Evolutionary conservation across 2,329 filamentous ascomycete genomes (phyloP), one percentile per base, ranked within the genome.

Genomic region (Diaporthe helianthi): DNA sequence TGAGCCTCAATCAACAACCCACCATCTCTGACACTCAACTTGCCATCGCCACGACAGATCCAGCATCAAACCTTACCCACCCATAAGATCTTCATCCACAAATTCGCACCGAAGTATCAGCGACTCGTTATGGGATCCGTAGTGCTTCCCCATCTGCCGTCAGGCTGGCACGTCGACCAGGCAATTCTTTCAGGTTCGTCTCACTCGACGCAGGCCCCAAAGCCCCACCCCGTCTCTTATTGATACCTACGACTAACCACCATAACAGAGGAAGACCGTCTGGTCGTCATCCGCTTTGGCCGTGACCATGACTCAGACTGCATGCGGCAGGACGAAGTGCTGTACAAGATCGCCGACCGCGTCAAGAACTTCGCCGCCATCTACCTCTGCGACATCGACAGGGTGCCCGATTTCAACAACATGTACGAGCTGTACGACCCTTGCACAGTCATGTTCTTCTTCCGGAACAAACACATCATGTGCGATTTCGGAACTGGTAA

Each of bases 381-480:
- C 79, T 98, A 98, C 82, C 87, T 97, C 65, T 98, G 94, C 86
- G 94, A 98, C 79, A 90, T 97, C 76, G 93, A 97, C 78, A 63
- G 47, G 58, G 58, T 97, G 6, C 92, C 93, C 68, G 94, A 97
- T 80, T 98, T 97, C 84, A 98, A 96, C 79, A 89, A 92, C 76
- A 98, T 98, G 95, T 98, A 98, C 85, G 89, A 85, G 76, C 75
- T 80, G 74, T 85, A 83, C 75, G 79, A 99, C 78, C 90, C 94
- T 0, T 93, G 94, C 83, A 97, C 96, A 3, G 90, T 98, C 80
- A 98, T 98, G 92, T 97, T 93, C 82, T 91, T 91, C 82, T 92
- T 90, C 81, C 89, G 95, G 72, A 99, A 99, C 80, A 99, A 99
- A 80, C 94, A 98, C 82, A 98, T 98, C 89, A 97, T 97, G 92